phyloP scores from a whole-genome alignment of 1,139 yeast species.

The Tardiomyces blankii region DNA sequence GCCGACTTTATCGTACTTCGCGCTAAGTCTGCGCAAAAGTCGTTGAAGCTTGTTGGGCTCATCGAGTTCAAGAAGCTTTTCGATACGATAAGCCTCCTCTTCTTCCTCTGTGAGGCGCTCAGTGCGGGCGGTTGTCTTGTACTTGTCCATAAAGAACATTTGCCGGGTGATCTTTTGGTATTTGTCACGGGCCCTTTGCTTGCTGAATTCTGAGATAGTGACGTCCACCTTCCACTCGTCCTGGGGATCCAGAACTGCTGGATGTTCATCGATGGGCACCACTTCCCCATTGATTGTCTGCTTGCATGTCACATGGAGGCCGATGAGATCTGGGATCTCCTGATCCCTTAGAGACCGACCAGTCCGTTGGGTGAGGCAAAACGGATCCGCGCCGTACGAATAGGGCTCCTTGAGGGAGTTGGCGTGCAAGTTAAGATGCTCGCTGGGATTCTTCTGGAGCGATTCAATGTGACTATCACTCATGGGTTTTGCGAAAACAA shows the following conservation, averaged over 20 bases:
- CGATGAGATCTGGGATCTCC: slow-evolving; percentile 6
- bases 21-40: slow-evolving; percentile 15
- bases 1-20: slow-evolving; percentile 7
- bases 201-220: slow-evolving; percentile 7
- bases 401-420: not conserved
- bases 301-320: slow-evolving; percentile 4
- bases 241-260: slow-evolving; percentile 2
- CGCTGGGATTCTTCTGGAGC: not conserved
- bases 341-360: not conserved
- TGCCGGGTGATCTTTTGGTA: slow-evolving; percentile 9
- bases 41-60: slow-evolving; percentile 20
- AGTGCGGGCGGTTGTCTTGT: slow-evolving; percentile 17
- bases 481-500: slow-evolving; percentile 25
- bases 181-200: slow-evolving; percentile 3
- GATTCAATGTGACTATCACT: slow-evolving; percentile 14
- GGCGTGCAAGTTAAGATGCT: not conserved
- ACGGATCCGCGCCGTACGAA: slow-evolving; percentile 2
- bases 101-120: slow-evolving; percentile 15
- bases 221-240: slow-evolving; percentile 11
- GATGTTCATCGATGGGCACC: slow-evolving; percentile 6
- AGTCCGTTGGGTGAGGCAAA: slow-evolving; percentile 1
- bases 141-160: slow-evolving; percentile 6
- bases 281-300: slow-evolving; percentile 8
- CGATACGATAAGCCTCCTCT: slow-evolving; percentile 8
- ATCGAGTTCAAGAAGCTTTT: slow-evolving; percentile 14